Evolutionary conservation across 2,329 filamentous ascomycete genomes (phyloP).

Genomic region (Phyllachora maydis): DNA sequence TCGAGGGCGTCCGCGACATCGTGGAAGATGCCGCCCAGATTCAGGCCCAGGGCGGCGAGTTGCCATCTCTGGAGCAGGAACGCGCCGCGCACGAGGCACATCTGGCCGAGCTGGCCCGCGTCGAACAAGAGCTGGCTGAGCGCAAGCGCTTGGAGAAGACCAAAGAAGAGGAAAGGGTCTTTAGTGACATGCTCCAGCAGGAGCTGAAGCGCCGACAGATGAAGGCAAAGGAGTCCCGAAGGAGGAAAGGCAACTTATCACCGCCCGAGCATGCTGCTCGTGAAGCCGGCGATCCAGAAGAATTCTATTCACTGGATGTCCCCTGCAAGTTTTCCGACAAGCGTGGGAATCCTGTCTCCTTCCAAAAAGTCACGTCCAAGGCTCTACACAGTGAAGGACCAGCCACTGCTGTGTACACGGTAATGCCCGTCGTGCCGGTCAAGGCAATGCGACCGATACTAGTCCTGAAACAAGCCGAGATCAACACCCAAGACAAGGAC

Average conservation of each 20-base stretch:
- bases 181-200: conserved; percentile 51
- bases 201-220: conserved; percentile 48
- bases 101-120: conserved; percentile 37
- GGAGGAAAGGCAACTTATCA: conserved; percentile 28
- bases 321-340: conserved; percentile 41
- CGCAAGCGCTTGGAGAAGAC: conserved; percentile 32
- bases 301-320: conserved; percentile 42
- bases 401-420: conserved; percentile 48
- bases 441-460: conserved; percentile 39
- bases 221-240: conserved; percentile 41
- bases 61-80: conserved; percentile 80
- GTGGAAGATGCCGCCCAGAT: conserved; percentile 72
- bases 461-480: conserved; percentile 49
- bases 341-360: conserved; percentile 41
- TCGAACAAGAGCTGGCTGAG: conserved; percentile 29
- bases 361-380: conserved; percentile 52
- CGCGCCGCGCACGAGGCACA: conserved; percentile 63
- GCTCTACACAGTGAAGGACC: conserved; percentile 43
- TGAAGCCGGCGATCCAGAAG: conserved; percentile 11
- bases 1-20: conserved; percentile 51
- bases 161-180: conserved; percentile 47
- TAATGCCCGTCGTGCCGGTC: conserved; percentile 42
- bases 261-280: conserved; percentile 13
- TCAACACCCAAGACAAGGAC: conserved; percentile 37
- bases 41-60: conserved; percentile 50